Base-by-base conservation (phyloP, 1,284 basidiomycete genomes). In the Fistulina hepatica region DNA sequence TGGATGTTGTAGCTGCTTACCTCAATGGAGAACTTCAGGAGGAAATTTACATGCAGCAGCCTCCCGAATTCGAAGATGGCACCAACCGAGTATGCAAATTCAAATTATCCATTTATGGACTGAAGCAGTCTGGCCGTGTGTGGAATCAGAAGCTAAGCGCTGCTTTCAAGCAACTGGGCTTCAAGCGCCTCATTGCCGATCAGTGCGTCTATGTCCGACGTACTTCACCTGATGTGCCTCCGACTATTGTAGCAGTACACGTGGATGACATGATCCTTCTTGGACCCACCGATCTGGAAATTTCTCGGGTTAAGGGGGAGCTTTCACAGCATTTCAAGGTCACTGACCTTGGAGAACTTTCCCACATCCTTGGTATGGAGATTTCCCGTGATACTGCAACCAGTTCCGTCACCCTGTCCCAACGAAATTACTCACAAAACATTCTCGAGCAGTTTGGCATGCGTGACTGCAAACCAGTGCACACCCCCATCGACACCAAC, bases 1-100 rank as follows among this genome's bases (percentile, higher is more conserved):
- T 62, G 6, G 61, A 52, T 36, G 47, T 70, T 0, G 54, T 53
- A 19, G 46, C 49, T 10, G 59, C 60, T 2, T 60, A 55, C 46
- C 46, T 53, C 2, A 52, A 61, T 38, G 46, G 48, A 1, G 23
- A 43, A 2, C 43, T 58, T 3, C 40, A 51, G 8, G 50, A 60
- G 22, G 44, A 50, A n/a, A 54, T 62, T 13, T 61, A 56, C 38
- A 56, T 60, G 50, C n/a, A 27, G 2, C 55, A 56, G 36, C 55
- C 57, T 8, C 47, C 47, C 5, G 55, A 53, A 12, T 58, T 51
- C 38, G 37, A 51, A 5, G 47, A 57, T 38, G 44, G 48, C 13
- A 48, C 47, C 24, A 30, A 17, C 0, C 10, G 24, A 0, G 25
- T 54, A 16, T 53, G 51, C 7, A 13, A 36, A 3, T 20, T 58